A percentile compares a stretch with the other conserved stretches of the same genome.
Evolutionary conservation across 768 basidiomycete genomes (phyloP).

Genomic region (Auricularia auricula-judae): DNA sequence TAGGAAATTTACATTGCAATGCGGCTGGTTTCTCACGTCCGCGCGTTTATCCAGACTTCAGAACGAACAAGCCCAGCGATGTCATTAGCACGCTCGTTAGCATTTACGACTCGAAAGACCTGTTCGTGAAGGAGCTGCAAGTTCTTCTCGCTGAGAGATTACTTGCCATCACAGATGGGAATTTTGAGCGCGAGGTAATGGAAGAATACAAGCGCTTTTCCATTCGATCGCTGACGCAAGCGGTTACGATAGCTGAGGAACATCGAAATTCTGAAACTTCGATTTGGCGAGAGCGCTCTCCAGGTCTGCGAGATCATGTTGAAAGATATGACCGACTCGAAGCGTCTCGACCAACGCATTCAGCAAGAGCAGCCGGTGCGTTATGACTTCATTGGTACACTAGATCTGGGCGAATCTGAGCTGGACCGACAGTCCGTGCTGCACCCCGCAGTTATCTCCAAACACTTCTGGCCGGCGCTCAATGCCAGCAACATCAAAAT

Average conservation of each 20-base stretch:
- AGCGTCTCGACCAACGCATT: constrained; percentile 77
- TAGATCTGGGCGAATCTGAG: neutral
- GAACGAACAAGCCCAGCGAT: constrained; percentile 83
- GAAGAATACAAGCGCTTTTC: neutral
- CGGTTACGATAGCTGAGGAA: constrained; percentile 57
- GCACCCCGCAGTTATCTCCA: constrained; percentile 85
- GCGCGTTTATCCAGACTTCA: constrained; percentile 54
- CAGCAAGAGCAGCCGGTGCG: constrained; percentile 57
- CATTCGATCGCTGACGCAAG: constrained; percentile 2
- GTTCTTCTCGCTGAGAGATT: constrained; percentile 81
- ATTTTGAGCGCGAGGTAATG: constrained; percentile 56
- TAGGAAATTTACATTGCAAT: constrained; percentile 18
- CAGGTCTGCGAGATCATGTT: constrained; percentile 99
- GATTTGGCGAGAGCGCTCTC: constrained; percentile 87
- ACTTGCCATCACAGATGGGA: constrained; percentile 68
- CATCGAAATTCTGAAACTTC: constrained; percentile 87
- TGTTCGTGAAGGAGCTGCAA: constrained; percentile 94
- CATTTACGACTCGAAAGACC: constrained; percentile 94
- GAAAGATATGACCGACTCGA: constrained; percentile 92
- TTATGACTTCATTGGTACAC: neutral
- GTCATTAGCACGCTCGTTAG: constrained; percentile 93
- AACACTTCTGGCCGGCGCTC: constrained; percentile 89
- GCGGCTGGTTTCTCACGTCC: neutral
- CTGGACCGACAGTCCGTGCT: constrained; percentile 44
- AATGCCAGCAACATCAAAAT: constrained; percentile 63